Conservation (phyloP, 208 protist genomes). For the Acanthamoeba culbertsoni region DNA sequence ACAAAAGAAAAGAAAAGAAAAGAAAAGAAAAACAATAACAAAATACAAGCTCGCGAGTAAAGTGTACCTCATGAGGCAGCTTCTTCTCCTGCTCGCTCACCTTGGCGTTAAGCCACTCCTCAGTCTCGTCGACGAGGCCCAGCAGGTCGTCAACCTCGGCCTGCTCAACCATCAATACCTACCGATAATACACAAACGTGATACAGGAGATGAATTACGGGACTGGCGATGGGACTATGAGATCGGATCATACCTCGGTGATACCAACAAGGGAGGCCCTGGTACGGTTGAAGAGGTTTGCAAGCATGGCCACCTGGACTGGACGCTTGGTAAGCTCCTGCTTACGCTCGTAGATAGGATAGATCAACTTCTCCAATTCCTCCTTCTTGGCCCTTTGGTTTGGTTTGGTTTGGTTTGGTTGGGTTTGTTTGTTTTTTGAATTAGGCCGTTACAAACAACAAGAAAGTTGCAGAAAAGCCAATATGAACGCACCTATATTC, state of each 20-base stretch:
- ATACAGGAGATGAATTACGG: neutral
- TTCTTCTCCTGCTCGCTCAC: constrained; percentile 9
- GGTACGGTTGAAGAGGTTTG: neutral
- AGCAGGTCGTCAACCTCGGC: neutral
- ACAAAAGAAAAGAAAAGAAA: too few species aligned
- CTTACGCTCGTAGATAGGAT: constrained; percentile 3
- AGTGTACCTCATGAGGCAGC: neutral
- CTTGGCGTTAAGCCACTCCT: constrained; percentile 52
- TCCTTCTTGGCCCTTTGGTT: neutral
- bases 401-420: too few species aligned
- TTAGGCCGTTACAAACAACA: neutral
- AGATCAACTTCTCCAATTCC: neutral
- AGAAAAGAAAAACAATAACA: too few species aligned
- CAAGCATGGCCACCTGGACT: constrained; percentile 26
- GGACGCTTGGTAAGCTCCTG: constrained; percentile 50
- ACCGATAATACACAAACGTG: neutral
- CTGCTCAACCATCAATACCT: neutral
- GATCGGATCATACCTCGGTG: neutral
- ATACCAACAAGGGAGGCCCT: neutral
- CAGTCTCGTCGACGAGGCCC: constrained; percentile 10
- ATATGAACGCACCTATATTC: neutral
- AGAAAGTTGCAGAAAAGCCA: too few species aligned
- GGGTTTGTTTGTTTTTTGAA: too few species aligned
- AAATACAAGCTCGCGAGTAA: too few species aligned
- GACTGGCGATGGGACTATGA: neutral